Evolutionary conservation across 345 rosid genomes (phyloP).

Genomic region (Populus deltoides): DNA sequence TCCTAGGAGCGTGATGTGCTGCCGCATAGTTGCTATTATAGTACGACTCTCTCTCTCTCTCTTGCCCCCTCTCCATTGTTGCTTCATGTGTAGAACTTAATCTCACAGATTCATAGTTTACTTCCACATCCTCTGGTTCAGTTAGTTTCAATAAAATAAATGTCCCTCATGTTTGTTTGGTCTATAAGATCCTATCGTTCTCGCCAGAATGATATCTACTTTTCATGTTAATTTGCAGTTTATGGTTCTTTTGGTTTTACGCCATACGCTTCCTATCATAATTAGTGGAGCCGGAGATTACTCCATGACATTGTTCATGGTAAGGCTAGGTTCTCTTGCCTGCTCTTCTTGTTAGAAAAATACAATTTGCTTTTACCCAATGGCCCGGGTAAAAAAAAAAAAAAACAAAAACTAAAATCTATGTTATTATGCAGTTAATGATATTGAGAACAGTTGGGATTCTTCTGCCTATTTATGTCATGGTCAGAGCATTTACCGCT

Average conservation of each 20-base stretch:
- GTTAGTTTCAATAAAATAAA: neutral
- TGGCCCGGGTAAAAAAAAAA: neutral
- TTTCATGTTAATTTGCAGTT: conserved; percentile 46
- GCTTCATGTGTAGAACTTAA: neutral
- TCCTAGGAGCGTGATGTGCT: conserved; percentile 61
- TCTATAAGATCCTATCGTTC: neutral
- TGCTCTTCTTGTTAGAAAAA: neutral
- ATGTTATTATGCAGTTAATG: conserved; percentile 42
- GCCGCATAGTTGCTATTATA: conserved; percentile 60
- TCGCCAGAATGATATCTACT: neutral
- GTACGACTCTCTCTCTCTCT: conserved; percentile 40
- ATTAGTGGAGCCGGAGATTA: conserved; percentile 51
- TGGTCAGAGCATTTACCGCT: conserved; percentile 47
- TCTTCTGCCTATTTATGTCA: conserved; percentile 56
- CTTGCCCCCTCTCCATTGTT: neutral
- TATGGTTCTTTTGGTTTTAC: conserved; percentile 59
- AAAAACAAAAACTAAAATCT: neutral
- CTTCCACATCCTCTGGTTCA: neutral
- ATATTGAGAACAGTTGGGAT: conserved; percentile 57
- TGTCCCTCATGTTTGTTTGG: neutral
- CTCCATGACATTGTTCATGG: conserved; percentile 54
- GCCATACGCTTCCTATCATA: conserved; percentile 65
- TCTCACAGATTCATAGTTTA: neutral
- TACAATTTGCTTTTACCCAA: neutral
- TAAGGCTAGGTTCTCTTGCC: conserved; percentile 24